Conservation (phyloP, 1,139 yeast species). For the Yamadazyma diddensiae region DNA sequence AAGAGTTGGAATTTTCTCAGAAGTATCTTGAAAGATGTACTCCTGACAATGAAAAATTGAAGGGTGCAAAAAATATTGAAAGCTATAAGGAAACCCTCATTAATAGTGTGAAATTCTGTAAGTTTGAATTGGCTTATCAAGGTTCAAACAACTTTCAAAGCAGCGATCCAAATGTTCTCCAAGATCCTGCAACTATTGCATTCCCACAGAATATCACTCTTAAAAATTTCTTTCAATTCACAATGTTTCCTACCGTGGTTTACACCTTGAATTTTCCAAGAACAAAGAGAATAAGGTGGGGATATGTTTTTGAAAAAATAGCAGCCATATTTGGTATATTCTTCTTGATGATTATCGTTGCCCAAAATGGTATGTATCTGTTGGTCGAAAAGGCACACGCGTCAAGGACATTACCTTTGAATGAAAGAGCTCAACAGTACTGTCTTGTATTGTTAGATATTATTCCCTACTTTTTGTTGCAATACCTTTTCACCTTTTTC, state of each 20-base stretch:
- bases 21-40: constrained; percentile 22
- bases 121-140: constrained; percentile 59
- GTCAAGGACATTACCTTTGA: constrained; percentile 46
- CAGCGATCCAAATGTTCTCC: constrained; percentile 18
- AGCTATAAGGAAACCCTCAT: constrained; percentile 27
- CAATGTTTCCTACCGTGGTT: constrained; percentile 92
- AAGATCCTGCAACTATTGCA: constrained; percentile 20
- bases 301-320: constrained; percentile 65
- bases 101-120: constrained; percentile 58
- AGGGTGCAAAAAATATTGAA: constrained; percentile 24
- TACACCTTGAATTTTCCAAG: constrained; percentile 80
- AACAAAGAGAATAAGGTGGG: constrained; percentile 64
- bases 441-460: constrained; percentile 67
- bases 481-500: constrained; percentile 78
- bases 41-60: constrained; percentile 10
- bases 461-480: constrained; percentile 72
- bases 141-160: constrained; percentile 21
- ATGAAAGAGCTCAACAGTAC: constrained; percentile 49
- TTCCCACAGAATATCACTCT: constrained; percentile 76
- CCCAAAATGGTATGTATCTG: constrained; percentile 79
- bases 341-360: constrained; percentile 73
- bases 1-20: constrained; percentile 55
- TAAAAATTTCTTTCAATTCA: constrained; percentile 64
- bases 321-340: constrained; percentile 86
- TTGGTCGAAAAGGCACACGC: constrained; percentile 58